Conservation (phyloP, 83 land plant species). For the Thuja plicata region DNA sequence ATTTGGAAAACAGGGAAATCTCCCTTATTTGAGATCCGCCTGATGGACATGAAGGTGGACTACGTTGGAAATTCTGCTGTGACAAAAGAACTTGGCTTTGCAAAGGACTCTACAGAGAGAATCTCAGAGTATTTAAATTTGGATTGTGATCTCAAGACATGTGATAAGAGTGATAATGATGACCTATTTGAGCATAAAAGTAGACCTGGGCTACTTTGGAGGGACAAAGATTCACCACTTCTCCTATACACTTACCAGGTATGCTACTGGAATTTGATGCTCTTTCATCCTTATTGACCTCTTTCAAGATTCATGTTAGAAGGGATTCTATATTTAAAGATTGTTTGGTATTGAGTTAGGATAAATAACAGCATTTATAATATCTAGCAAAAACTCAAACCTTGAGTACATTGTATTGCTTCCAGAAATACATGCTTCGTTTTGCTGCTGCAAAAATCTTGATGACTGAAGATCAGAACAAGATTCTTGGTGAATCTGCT, state of each 20-base stretch:
- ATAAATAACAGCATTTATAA: not conserved
- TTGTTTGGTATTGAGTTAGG: not conserved
- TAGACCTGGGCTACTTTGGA: conserved; percentile 17
- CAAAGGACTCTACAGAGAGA: not conserved
- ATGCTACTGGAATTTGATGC: not conserved
- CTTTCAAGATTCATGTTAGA: no score
- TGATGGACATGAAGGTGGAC: conserved; percentile 42
- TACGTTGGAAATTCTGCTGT: not conserved
- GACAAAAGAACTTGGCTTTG: conserved; percentile 7
- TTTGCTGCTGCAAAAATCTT: not conserved
- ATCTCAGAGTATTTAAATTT: not conserved
- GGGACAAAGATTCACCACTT: conserved; percentile 28
- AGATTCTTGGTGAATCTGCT: not conserved
- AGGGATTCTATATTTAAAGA: not conserved
- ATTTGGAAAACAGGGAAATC: conserved; percentile 50
- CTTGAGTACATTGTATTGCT: not conserved
- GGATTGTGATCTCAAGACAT: not conserved
- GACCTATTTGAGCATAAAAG: conserved; percentile 19
- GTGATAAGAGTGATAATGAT: conserved; percentile 13
- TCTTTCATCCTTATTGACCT: not conserved
- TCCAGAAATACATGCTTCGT: not conserved
- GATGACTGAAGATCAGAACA: not conserved
- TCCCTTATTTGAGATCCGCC: conserved; percentile 78
- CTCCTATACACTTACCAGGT: conserved; percentile 64
- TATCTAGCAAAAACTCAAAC: not conserved